Percentiles rank a stretch among this genome's conserved stretches.
phyloP scores from a whole-genome alignment of 2,329 filamentous ascomycete genomes.

The Pseudopyricularia cyperi region DNA sequence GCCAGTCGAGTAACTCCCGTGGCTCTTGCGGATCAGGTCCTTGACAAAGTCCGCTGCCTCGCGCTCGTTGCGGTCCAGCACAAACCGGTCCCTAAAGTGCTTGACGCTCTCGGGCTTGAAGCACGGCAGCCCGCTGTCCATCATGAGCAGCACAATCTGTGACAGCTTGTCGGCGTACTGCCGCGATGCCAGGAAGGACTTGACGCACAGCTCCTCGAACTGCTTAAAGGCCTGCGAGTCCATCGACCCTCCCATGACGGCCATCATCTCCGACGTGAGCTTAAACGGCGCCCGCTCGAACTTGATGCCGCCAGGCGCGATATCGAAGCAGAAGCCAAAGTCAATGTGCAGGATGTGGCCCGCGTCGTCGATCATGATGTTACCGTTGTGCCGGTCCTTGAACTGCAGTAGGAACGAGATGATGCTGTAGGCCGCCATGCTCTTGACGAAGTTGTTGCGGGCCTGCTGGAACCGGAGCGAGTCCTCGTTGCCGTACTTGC shows the following conservation, averaged over 20 bases:
- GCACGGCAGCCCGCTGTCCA: conserved; percentile 89
- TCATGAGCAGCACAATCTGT: conserved; percentile 87
- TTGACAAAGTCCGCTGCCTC: conserved; percentile 94
- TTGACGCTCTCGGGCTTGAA: conserved; percentile 94
- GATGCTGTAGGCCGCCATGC: conserved; percentile 95
- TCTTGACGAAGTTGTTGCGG: conserved; percentile 95
- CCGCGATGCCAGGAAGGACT: conserved; percentile 80
- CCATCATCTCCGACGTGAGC: conserved; percentile 91
- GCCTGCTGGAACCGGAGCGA: conserved; percentile 90
- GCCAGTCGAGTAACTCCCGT: conserved; percentile 80
- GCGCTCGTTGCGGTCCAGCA: conserved; percentile 78
- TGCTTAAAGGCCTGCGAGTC: conserved; percentile 82
- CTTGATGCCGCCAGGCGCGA: conserved; percentile 89
- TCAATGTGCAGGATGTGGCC: conserved; percentile 98
- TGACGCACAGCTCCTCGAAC: conserved; percentile 94
- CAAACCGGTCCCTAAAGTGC: conserved; percentile 87
- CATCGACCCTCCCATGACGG: conserved; percentile 89
- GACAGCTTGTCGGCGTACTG: conserved; percentile 80
- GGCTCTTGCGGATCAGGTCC: conserved; percentile 78
- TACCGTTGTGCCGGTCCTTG: conserved; percentile 98
- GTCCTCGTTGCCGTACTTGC: conserved; percentile 94
- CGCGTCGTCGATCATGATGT: conserved; percentile 98
- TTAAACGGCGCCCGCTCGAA: conserved; percentile 99
- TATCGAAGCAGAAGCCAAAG: conserved; percentile 99
- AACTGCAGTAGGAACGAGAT: conserved; percentile 96